Base-by-base conservation (phyloP, 768 basidiomycete species). In the Lentinula boryana region DNA sequence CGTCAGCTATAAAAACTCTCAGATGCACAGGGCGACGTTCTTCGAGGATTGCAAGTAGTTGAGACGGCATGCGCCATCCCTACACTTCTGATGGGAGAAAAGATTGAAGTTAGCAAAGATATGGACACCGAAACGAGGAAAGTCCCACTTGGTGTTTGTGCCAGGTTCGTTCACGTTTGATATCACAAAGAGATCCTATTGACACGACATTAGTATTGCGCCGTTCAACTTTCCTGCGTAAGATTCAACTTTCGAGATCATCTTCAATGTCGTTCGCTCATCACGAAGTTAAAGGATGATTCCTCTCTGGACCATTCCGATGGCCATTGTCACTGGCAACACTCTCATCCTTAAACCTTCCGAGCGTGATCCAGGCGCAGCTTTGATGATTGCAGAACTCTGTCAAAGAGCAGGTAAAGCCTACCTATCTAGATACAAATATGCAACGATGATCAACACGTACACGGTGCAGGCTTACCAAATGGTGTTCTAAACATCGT, bases 361-460 rank as follows among this genome's bases (percentile, higher is more conserved):
- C 1, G 96, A 99, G 71, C 87, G 96, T 31, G 95, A 97, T 70
- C 96, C 96, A 12, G 96, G 96, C 49, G 96, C 96, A 15, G 89
- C 94, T 5, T 94, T 97, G 88, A 95, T 99, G 60, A 93, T 99
- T 62, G 94, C 95, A 35, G 96, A 99, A 75, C 81, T 98, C 3
- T 94, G 92, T 69, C 85, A 92, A 72, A 85, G 84, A 58, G 94
- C 95, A 60, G 92, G 85, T 84, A 58, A 64, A 72, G n/a, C 16
- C 27, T 27, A 2, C 4, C 2, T 36, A 13, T 27, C 21, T 31
- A 33, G n/a, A 8, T 38, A 3, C 9, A 18, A 12, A 56, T 32
- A 9, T n/a, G n/a, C 16, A 18, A 40, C 27, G 40, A 8, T 16
- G 0, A 48, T 40, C 33, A 3, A 43, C 27, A 32, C 5, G 8